Evolutionary conservation across 805 yeast species (phyloP).

Genomic region (Zygoascus ofunaensis): DNA sequence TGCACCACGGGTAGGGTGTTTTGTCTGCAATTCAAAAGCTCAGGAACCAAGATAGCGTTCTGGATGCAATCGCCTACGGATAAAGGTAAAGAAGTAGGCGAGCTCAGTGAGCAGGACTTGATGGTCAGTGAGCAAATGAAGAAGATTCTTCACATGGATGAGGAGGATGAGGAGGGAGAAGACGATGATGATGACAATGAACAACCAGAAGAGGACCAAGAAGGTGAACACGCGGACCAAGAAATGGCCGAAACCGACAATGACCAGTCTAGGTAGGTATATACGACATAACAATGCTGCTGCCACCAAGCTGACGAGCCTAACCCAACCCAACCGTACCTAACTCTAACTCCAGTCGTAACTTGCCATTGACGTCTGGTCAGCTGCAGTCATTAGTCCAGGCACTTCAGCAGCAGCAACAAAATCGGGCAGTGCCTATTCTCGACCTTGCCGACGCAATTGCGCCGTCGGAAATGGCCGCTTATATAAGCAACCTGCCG

Average conservation of each 20-base stretch:
- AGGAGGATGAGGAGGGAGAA: constrained; percentile 24
- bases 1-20: constrained; percentile 74
- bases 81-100: constrained; percentile 43
- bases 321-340: too few relatives aligned
- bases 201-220: constrained; percentile 10
- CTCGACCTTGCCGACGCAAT: constrained; percentile 31
- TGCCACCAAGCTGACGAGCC: too few relatives aligned
- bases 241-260: constrained; percentile 1
- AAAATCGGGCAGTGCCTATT: constrained; percentile 23
- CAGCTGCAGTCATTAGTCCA: background rate
- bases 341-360: background rate
- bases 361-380: background rate
- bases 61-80: constrained; percentile 74
- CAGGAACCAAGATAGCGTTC: constrained; percentile 46
- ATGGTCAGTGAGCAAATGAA: constrained; percentile 40
- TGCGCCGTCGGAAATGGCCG: constrained; percentile 26
- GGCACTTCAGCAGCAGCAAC: background rate
- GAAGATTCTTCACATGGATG: constrained; percentile 37
- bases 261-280: background rate
- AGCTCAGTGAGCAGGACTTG: constrained; percentile 51
- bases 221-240: constrained; percentile 5
- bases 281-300: background rate
- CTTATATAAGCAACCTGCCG: constrained; percentile 26
- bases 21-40: constrained; percentile 51
- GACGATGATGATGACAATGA: constrained; percentile 12